Evolutionary conservation across 768 basidiomycete genomes (phyloP).

Genomic region (Rhodotorula paludigena): DNA sequence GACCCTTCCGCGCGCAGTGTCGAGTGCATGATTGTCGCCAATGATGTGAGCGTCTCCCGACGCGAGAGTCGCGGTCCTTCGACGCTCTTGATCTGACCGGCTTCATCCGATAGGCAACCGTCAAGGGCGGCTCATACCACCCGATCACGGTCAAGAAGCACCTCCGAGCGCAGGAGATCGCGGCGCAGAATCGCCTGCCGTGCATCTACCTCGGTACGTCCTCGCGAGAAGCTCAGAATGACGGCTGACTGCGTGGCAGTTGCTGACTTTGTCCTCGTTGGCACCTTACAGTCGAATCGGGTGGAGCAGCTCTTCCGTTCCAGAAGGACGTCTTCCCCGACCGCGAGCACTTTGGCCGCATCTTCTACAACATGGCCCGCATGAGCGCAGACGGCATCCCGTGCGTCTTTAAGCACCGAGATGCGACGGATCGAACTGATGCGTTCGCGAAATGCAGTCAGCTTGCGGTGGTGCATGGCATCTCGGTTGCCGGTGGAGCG

Average conservation of each 20-base stretch:
- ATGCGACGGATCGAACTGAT: background rate
- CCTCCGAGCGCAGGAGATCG: conserved; percentile 86
- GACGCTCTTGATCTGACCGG: too few relatives aligned
- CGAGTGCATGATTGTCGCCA: conserved; percentile 85
- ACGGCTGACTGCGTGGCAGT: too few relatives aligned
- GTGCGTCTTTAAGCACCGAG: conserved; percentile 2
- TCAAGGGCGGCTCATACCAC: conserved; percentile 36
- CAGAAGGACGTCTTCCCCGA: conserved; percentile 82
- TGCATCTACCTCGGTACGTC: conserved; percentile 82
- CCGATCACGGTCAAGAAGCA: conserved; percentile 76
- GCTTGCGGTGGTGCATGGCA: conserved; percentile 87
- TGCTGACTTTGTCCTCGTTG: background rate
- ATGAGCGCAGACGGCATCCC: conserved; percentile 29
- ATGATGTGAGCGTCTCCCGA: conserved; percentile 65
- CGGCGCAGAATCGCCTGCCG: conserved; percentile 80
- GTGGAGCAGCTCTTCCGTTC: conserved; percentile 84
- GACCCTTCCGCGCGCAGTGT: conserved; percentile 53
- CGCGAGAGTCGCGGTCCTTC: too few relatives aligned
- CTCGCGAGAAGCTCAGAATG: too few relatives aligned
- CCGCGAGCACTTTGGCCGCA: conserved; percentile 89
- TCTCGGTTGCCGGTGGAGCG: conserved; percentile 71
- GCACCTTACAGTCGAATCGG: conserved; percentile 70
- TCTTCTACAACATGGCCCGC: conserved; percentile 91
- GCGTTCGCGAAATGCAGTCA: conserved; percentile 49
- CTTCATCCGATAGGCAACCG: conserved; percentile 16